These are phyloP conservation scores for Teratosphaeria destructans DNA, from an alignment of 2,329 filamentous ascomycete species.

Conservation along the genomic window DNA sequence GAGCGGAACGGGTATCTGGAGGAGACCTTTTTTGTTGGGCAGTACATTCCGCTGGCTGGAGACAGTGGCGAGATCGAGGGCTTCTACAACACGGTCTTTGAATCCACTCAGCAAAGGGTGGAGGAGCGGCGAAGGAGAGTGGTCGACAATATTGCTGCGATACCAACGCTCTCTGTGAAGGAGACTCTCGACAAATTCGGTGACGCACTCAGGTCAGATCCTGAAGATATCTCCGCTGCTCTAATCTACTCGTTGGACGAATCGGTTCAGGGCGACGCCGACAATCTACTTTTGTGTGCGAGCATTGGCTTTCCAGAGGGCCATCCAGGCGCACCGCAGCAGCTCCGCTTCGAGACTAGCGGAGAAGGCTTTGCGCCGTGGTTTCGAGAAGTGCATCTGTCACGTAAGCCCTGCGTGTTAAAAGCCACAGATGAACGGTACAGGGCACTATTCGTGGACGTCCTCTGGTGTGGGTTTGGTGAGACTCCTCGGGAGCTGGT, in stretches of 20 bases:
- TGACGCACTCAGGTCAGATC: constrained; percentile 7
- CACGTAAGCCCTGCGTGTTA: background rate
- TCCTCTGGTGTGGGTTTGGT: constrained; percentile 14
- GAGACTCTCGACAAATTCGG: constrained; percentile 6
- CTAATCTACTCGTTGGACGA: constrained; percentile 11
- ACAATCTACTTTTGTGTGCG: background rate
- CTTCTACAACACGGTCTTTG: constrained; percentile 14
- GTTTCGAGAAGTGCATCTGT: background rate
- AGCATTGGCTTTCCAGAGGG: background rate
- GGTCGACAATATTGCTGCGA: constrained; percentile 6
- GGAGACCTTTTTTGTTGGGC: constrained; percentile 13
- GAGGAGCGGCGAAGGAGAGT: constrained; percentile 8
- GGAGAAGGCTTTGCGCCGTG: background rate
- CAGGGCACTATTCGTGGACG: constrained; percentile 6
- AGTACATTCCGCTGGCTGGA: constrained; percentile 13
- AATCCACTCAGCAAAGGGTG: constrained; percentile 10
- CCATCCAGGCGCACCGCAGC: background rate
- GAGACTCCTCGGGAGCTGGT: constrained; percentile 9
- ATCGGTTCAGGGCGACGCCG: background rate
- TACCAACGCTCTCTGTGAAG: constrained; percentile 2
- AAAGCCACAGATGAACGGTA: background rate
- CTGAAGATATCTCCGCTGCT: constrained; percentile 9
- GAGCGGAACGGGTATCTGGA: constrained; percentile 11
- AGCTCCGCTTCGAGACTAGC: background rate
- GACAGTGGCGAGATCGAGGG: constrained; percentile 11